Conservation (phyloP, 2,329 filamentous ascomycete genomes). For the Pseudogymnoascus pannorum region DNA sequence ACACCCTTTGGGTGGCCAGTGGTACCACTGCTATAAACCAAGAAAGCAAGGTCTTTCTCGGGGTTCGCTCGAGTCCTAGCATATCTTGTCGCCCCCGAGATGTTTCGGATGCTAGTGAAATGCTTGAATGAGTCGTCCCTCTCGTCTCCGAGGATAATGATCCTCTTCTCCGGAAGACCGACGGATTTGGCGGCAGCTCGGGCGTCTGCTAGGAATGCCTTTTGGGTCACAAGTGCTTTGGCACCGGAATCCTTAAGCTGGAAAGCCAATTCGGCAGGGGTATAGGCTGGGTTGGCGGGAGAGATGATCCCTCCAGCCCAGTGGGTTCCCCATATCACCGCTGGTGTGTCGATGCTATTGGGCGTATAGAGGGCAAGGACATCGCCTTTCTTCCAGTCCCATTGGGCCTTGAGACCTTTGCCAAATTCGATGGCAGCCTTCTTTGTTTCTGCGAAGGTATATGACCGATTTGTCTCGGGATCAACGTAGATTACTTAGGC, state of each 20-base stretch:
- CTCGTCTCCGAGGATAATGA: slow-evolving; percentile 67
- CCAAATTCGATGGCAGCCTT: slow-evolving; percentile 67
- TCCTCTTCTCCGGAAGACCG: slow-evolving; percentile 62
- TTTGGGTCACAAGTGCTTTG: slow-evolving; percentile 68
- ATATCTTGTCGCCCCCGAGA: slow-evolving; percentile 50
- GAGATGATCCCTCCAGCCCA: slow-evolving; percentile 79
- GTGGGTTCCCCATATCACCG: slow-evolving; percentile 67
- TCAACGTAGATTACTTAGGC: slow-evolving; percentile 68
- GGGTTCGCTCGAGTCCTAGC: slow-evolving; percentile 57
- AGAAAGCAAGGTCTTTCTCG: slow-evolving; percentile 67
- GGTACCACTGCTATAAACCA: slow-evolving; percentile 85
- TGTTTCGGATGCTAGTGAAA: slow-evolving; percentile 63
- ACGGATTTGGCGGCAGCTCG: slow-evolving; percentile 59
- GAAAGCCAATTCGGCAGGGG: slow-evolving; percentile 71
- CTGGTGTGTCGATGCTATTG: slow-evolving; percentile 77
- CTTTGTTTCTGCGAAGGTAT: slow-evolving; percentile 65
- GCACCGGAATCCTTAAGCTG: slow-evolving; percentile 75
- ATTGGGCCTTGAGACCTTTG: slow-evolving; percentile 64
- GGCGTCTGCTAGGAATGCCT: slow-evolving; percentile 56
- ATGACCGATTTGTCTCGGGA: slow-evolving; percentile 56
- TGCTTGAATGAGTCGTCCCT: slow-evolving; percentile 54
- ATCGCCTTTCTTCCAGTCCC: slow-evolving; percentile 76
- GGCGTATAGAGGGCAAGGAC: slow-evolving; percentile 77
- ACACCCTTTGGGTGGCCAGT: slow-evolving; percentile 91
- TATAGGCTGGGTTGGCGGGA: slow-evolving; percentile 87